These are phyloP conservation scores for Trichoderma koningiopsis DNA, from an alignment of 2,329 filamentous ascomycete species.

Conservation along the genomic window DNA sequence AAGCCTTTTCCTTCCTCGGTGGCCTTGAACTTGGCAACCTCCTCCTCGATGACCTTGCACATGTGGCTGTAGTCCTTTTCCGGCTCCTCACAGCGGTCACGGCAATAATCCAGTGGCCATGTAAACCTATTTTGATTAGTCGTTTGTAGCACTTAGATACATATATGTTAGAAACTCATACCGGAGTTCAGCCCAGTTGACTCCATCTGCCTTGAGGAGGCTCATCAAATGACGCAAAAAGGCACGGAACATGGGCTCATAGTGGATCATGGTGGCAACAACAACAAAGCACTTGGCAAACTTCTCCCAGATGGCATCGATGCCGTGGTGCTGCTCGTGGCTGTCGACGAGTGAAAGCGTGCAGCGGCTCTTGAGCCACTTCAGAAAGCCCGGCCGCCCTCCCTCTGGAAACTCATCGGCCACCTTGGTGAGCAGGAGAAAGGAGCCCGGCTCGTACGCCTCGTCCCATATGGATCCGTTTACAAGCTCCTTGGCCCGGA, in stretches of 20 bases:
- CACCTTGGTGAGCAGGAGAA: slow-evolving; percentile 61
- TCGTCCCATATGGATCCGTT: slow-evolving; percentile 65
- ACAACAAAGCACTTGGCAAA: slow-evolving; percentile 76
- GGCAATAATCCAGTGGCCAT: slow-evolving; percentile 72
- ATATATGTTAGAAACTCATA: slow-evolving; percentile 31
- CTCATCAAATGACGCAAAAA: slow-evolving; percentile 73
- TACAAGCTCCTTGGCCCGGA: slow-evolving; percentile 49
- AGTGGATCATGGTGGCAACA: slow-evolving; percentile 74
- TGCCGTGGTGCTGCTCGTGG: slow-evolving; percentile 77
- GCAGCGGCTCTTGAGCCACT: slow-evolving; percentile 74
- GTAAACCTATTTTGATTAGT: slow-evolving; percentile 54
- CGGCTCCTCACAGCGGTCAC: slow-evolving; percentile 62
- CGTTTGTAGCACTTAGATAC: not conserved
- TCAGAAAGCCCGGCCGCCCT: slow-evolving; percentile 70
- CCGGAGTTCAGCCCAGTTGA: slow-evolving; percentile 81
- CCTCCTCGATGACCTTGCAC: slow-evolving; percentile 74
- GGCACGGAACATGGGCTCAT: slow-evolving; percentile 83
- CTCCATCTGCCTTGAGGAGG: slow-evolving; percentile 75
- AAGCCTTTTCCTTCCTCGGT: slow-evolving; percentile 73
- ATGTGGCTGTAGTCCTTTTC: slow-evolving; percentile 70
- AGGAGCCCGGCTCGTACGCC: slow-evolving; percentile 60
- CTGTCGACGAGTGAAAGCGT: slow-evolving; percentile 73
- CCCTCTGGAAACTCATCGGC: slow-evolving; percentile 75
- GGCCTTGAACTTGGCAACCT: slow-evolving; percentile 73
- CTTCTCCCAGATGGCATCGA: slow-evolving; percentile 82